A percentile compares a stretch with the other conserved stretches of the same genome.
Evolutionary conservation across 345 rosid species (phyloP).

Genomic region (Eucalyptus coolabah): DNA sequence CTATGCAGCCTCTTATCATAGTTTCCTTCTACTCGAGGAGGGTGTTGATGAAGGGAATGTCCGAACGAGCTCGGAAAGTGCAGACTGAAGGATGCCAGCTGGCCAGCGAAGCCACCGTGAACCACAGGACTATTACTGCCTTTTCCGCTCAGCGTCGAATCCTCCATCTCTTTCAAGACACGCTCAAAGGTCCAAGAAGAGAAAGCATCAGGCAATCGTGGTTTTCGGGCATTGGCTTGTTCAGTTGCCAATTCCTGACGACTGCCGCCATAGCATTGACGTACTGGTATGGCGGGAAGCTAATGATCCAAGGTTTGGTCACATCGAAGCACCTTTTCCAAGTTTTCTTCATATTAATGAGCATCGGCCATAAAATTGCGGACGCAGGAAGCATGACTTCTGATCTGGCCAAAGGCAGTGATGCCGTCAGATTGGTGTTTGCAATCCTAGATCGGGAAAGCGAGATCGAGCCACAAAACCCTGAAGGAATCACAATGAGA

Average conservation of each 20-base stretch:
- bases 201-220: constrained; percentile 38
- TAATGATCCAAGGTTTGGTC: constrained; percentile 15
- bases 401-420: constrained; percentile 24
- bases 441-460: constrained; percentile 13
- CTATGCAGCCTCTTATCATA: constrained; percentile 31
- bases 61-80: constrained; percentile 20
- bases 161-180: constrained; percentile 5
- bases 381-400: constrained; percentile 45
- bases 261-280: constrained; percentile 20
- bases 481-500: neutral
- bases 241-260: constrained; percentile 31
- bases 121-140: constrained; percentile 38
- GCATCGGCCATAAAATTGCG: constrained; percentile 32
- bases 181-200: constrained; percentile 20
- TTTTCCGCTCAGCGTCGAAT: constrained; percentile 39
- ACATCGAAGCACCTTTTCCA: constrained; percentile 20
- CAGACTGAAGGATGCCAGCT: constrained; percentile 28
- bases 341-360: constrained; percentile 32
- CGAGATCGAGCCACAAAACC: constrained; percentile 25
- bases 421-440: constrained; percentile 20
- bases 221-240: constrained; percentile 27
- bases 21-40: constrained; percentile 22
- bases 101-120: constrained; percentile 35
- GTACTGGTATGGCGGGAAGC: constrained; percentile 40
- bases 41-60: constrained; percentile 41